Evolutionary conservation across 495 filamentous ascomycete genomes (phyloP), one percentile per base, ranked within the genome.

Genomic region (Achaetomiella virescens): DNA sequence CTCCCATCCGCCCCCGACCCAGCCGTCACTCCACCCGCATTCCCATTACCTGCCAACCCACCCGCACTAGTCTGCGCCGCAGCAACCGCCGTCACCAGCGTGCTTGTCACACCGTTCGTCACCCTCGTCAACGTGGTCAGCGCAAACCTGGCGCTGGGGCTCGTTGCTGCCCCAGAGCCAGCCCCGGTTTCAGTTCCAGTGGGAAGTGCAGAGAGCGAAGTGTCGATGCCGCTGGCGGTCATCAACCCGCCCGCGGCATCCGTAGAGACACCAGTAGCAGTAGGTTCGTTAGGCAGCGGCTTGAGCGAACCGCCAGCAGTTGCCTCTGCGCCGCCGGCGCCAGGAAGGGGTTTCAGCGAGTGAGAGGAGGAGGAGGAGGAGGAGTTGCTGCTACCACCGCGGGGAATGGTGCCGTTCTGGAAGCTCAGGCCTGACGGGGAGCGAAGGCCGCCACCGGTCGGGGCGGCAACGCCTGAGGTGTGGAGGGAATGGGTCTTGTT

Each of bases 41-140:
- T 21, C 6, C 40, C 17, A 21, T 18, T 21, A 4, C n/a, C n/a
- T 4, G 2, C 35, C 35, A 36, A 1, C 22, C 2, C 1, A 1
- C 18, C 40, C 1, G 14, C 43, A 10, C 29, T 15, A 1, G 53
- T 55, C 53, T 48, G 44, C 53, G 22, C 29, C 0, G 51, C 52
- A 29, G 53, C 53, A 3, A 43, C 24, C 0, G 44, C 25, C 4
- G 53, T 55, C 2, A 48, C 18, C 37, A 55, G 8, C 12, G 53
- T 55, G 3, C 35, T 12, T n/a, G 53, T 55, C 1, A 55, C 53
- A 3, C 53, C 53, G 18, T 48, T 20, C 5, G 12, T 43, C 35
- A 55, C 44, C 20, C 44, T 55, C 24, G 53, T 55, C 24, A 55
- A 35, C 10, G 53, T 55, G 12, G 45, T 48, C 37, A 57, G 44